Percentiles rank a stretch among this genome's conserved stretches.
These are phyloP conservation scores for Fagus sylvatica DNA, from an alignment of 306 rosid genomes.

Conservation along the genomic window DNA sequence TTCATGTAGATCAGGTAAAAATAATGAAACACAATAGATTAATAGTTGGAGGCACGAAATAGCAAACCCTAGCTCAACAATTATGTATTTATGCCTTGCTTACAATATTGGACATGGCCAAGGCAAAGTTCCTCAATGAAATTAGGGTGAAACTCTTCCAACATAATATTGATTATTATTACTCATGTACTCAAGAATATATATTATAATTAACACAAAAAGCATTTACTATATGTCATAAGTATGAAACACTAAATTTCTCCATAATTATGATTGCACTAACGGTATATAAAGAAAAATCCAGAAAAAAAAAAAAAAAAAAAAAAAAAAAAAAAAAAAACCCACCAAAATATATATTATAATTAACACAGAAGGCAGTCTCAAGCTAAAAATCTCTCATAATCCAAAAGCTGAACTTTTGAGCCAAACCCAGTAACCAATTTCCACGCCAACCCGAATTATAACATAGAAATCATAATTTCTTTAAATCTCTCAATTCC, in stretches of 20 bases:
- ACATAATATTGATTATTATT: background rate
- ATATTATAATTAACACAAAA: background rate
- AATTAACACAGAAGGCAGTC: no score
- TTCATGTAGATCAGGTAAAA: background rate
- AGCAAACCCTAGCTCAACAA: constrained; percentile 9
- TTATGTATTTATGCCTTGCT: no score
- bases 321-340: no score
- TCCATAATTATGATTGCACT: background rate
- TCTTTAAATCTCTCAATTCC: no score
- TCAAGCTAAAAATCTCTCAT: no score
- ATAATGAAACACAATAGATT: background rate
- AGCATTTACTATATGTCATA: background rate
- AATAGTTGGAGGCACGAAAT: background rate
- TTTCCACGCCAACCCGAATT: no score
- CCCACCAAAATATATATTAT: no score
- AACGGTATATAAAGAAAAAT: background rate
- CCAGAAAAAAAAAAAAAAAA: no score
- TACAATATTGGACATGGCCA: background rate
- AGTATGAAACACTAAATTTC: background rate
- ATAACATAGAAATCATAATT: no score
- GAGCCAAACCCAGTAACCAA: no score
- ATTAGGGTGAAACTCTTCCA: background rate
- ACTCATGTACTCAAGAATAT: background rate
- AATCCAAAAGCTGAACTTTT: no score
- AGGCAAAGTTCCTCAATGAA: background rate